These are phyloP conservation scores for Ceratocystis ficicola DNA, from an alignment of 2,329 filamentous ascomycete species.

Conservation along the genomic window DNA sequence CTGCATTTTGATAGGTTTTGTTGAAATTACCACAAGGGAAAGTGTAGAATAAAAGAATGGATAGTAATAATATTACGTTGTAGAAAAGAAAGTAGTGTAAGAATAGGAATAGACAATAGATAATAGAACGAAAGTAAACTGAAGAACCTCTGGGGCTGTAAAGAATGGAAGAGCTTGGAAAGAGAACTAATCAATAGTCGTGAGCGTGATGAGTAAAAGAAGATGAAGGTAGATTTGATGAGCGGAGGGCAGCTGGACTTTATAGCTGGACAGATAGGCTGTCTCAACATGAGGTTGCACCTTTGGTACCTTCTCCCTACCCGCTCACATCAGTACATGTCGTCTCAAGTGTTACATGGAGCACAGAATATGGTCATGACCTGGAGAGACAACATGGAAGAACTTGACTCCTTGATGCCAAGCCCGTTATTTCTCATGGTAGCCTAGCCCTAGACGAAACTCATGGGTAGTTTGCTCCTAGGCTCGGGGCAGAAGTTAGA, in stretches of 20 bases:
- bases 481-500: background rate
- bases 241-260: background rate
- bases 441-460: background rate
- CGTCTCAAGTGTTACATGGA: background rate
- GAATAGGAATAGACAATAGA: conserved; percentile 3
- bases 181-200: conserved; percentile 6
- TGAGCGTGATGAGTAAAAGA: background rate
- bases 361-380: background rate
- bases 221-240: background rate
- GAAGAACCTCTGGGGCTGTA: conserved; percentile 14
- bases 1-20: background rate
- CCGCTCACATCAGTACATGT: background rate
- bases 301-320: background rate
- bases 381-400: background rate
- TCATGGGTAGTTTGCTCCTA: background rate
- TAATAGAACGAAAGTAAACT: conserved; percentile 11
- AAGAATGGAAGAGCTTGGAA: background rate
- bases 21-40: background rate
- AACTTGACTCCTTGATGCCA: background rate
- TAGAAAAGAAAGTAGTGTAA: conserved; percentile 9
- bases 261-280: background rate
- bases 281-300: background rate
- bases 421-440: background rate
- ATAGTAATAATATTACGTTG: background rate
- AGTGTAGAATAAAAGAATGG: background rate